Percentiles rank a stretch among this genome's conserved stretches.
Evolutionary conservation across 345 rosid genomes (phyloP).

Genomic region (Gossypium rotundifolium): DNA sequence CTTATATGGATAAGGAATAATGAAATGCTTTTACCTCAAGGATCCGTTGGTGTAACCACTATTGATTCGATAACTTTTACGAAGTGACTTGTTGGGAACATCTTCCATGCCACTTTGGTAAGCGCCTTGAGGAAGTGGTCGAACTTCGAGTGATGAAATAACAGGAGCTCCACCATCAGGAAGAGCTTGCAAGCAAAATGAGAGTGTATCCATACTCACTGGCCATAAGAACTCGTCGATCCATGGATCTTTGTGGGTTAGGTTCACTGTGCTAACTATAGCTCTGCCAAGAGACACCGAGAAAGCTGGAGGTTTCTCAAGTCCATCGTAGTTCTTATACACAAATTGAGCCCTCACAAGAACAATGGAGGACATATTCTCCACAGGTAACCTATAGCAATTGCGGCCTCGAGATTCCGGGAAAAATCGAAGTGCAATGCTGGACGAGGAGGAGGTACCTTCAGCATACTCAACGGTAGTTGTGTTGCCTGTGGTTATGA

Average conservation of each 20-base stretch:
- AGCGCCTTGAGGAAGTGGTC: conserved; percentile 74
- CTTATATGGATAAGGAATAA: background rate
- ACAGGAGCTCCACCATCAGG: conserved; percentile 58
- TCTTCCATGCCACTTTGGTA: conserved; percentile 46
- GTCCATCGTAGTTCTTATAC: conserved; percentile 72
- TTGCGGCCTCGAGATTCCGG: conserved; percentile 38
- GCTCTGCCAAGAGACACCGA: conserved; percentile 66
- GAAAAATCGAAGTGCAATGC: conserved; percentile 53
- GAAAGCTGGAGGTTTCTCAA: conserved; percentile 58
- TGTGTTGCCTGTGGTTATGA: conserved; percentile 53
- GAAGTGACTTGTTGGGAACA: conserved; percentile 34
- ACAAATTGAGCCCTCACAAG: conserved; percentile 68
- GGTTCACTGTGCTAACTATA: conserved; percentile 47
- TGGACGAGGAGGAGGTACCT: conserved; percentile 19
- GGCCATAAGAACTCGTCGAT: conserved; percentile 72
- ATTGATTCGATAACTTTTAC: conserved; percentile 61
- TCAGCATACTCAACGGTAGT: conserved; percentile 30
- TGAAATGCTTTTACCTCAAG: conserved; percentile 33
- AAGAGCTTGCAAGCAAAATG: conserved; percentile 48
- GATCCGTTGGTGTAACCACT: conserved; percentile 62
- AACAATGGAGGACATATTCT: conserved; percentile 44
- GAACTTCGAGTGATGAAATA: conserved; percentile 72
- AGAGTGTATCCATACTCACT: conserved; percentile 34
- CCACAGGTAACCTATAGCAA: conserved; percentile 63
- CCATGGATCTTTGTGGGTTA: conserved; percentile 66